Evolutionary conservation across 2,329 filamentous ascomycete genomes (phyloP), one percentile per base, ranked within the genome.

Genomic region (Tympanopsis confertula): DNA sequence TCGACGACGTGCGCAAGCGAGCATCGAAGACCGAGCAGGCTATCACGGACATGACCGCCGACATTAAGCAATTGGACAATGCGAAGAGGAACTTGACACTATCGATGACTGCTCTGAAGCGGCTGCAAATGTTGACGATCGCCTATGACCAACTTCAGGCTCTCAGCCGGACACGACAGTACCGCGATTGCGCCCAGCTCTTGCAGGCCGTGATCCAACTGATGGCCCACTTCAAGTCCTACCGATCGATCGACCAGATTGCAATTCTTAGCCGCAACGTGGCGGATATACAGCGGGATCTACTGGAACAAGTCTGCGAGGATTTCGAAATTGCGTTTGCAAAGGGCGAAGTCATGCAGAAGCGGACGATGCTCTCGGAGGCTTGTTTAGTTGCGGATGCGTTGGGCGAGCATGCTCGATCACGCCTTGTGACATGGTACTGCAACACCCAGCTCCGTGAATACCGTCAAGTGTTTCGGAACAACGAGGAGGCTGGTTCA

Each of bases 171-270:
- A 82, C 83, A 24, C 71, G 89, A 40, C 91, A 98, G 58, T 98
- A 98, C 57, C 72, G 86, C 45, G 91, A 98, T 57, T 96, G 91
- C 54, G 88, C 89, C 13, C 87, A 93, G 50, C 69, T 98, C 42
- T 68, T 98, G 40, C 86, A 94, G 63, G 91, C 91, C 7, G 91
- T 98, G 20, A 74, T 98, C 41, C 91, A 98, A 70, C 78, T 98
- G 35, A 95, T 96, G 84, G 85, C 85, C 47, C 88, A 98, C 62
- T 98, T 98, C 71, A 94, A 94, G 63, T 93, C 86, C 59, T 98
- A 96, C 58, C 72, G 91, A 41, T 94, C 87, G 49, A 96, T 98
- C 49, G 89, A 96, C 55, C 91, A 98, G 68, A 96, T 98, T 54
- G 91, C 91, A 19, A 84, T 84, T 1, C 68, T 98, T 44, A 94